A percentile compares a stretch with the other conserved stretches of the same genome.
Conservation (phyloP, 179 eudicot species). For the Nepenthes alata region DNA sequence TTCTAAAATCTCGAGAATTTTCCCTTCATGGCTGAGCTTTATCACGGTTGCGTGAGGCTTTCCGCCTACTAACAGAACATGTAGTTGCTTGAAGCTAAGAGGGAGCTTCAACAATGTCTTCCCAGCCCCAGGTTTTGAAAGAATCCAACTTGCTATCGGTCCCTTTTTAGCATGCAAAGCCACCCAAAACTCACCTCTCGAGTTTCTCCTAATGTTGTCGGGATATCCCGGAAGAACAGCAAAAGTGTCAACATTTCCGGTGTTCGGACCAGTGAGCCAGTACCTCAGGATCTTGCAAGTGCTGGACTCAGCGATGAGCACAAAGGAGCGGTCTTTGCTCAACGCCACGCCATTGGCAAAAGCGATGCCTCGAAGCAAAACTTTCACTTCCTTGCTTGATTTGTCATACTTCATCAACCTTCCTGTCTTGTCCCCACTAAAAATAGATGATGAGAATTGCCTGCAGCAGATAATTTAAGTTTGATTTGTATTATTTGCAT, state of each 20-base stretch:
- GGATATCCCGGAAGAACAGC: conserved; percentile 57
- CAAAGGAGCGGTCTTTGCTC: conserved; percentile 37
- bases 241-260: conserved; percentile 34
- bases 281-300: conserved; percentile 27
- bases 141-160: conserved; percentile 29
- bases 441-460: conserved; percentile 18
- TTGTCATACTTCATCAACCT: conserved; percentile 40
- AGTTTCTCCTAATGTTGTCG: conserved; percentile 65
- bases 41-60: conserved; percentile 49
- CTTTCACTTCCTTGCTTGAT: conserved; percentile 23
- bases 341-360: conserved; percentile 44
- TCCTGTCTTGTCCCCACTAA: conserved; percentile 41
- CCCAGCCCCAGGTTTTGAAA: conserved; percentile 43
- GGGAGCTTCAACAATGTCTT: conserved; percentile 34
- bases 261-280: conserved; percentile 40
- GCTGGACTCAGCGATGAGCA: conserved; percentile 32
- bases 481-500: too few relatives aligned
- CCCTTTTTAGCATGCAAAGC: conserved; percentile 57
- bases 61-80: conserved; percentile 43
- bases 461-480: conserved; percentile 8
- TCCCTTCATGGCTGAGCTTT: conserved; percentile 41
- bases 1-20: conserved; percentile 46
- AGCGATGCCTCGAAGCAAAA: conserved; percentile 27
- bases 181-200: conserved; percentile 78
- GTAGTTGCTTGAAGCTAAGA: conserved; percentile 38